phyloP scores from a whole-genome alignment of 495 filamentous ascomycete species.

The Penicillium steckii region DNA sequence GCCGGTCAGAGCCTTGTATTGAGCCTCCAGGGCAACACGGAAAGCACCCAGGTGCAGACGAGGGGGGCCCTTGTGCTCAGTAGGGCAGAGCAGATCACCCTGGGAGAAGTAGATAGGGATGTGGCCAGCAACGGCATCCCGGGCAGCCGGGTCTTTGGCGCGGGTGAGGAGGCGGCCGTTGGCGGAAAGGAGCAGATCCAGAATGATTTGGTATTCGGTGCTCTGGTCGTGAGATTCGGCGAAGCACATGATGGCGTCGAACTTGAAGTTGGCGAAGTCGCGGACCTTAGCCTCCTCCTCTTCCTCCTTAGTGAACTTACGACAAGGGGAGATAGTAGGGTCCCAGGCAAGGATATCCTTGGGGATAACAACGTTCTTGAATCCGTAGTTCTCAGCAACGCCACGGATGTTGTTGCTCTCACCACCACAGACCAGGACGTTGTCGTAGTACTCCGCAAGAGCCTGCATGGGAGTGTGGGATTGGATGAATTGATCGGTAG shows the following conservation, averaged over 20 bases:
- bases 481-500: constrained; percentile 87
- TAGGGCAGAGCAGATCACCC: constrained; percentile 73
- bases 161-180: constrained; percentile 65
- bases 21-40: constrained; percentile 72
- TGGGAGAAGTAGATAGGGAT: constrained; percentile 79
- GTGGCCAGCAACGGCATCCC: constrained; percentile 48
- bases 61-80: constrained; percentile 65
- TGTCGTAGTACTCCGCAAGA: constrained; percentile 77
- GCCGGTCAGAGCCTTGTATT: constrained; percentile 75
- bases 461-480: constrained; percentile 93
- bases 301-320: constrained; percentile 69
- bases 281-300: constrained; percentile 62
- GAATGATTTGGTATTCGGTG: constrained; percentile 81
- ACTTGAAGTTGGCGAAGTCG: constrained; percentile 66
- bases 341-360: constrained; percentile 90
- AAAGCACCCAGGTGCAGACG: constrained; percentile 75
- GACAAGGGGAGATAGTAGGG: constrained; percentile 77
- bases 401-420: constrained; percentile 85
- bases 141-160: constrained; percentile 57
- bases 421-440: constrained; percentile 84
- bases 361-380: constrained; percentile 83
- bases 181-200: constrained; percentile 73
- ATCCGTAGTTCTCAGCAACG: constrained; percentile 85
- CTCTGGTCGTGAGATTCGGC: constrained; percentile 80
- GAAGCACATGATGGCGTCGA: constrained; percentile 81